phyloP scores from a whole-genome alignment of 2,329 filamentous ascomycete species.

The Fusarium keratoplasticum region DNA sequence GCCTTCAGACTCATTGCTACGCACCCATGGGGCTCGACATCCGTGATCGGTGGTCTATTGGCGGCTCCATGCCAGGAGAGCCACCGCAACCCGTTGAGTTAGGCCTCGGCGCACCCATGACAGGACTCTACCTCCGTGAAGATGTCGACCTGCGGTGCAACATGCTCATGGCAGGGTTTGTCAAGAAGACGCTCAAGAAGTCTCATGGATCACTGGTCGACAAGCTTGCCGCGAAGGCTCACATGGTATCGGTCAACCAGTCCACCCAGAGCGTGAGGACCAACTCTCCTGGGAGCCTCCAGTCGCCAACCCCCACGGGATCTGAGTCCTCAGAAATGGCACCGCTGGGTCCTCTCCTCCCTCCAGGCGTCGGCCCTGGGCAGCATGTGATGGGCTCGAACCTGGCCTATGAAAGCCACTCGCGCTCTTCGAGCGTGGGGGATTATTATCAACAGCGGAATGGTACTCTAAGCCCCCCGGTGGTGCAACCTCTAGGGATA shows the following conservation, averaged over 20 bases:
- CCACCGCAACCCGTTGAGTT: conserved; percentile 73
- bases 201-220: conserved; percentile 78
- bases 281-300: conserved; percentile 14
- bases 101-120: conserved; percentile 71
- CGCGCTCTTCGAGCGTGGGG: conserved; percentile 19
- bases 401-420: conserved; percentile 14
- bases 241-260: conserved; percentile 26
- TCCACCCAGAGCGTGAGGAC: conserved; percentile 29
- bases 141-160: conserved; percentile 87
- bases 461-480: conserved; percentile 8
- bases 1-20: conserved; percentile 85
- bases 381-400: conserved; percentile 17
- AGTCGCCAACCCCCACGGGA: conserved; percentile 27
- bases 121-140: conserved; percentile 84
- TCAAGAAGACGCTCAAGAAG: conserved; percentile 85
- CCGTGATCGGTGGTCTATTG: conserved; percentile 80
- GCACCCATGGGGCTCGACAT: conserved; percentile 86
- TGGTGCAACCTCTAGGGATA: neutral
- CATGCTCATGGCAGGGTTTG: conserved; percentile 78
- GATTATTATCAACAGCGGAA: conserved; percentile 18
- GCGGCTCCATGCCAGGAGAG: conserved; percentile 78
- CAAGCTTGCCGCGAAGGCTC: conserved; percentile 58
- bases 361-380: conserved; percentile 16
- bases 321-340: conserved; percentile 25
- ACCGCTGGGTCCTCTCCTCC: conserved; percentile 29